Evolutionary conservation across 306 rosid genomes (phyloP).

Genomic region (Arachis hypogaea): DNA sequence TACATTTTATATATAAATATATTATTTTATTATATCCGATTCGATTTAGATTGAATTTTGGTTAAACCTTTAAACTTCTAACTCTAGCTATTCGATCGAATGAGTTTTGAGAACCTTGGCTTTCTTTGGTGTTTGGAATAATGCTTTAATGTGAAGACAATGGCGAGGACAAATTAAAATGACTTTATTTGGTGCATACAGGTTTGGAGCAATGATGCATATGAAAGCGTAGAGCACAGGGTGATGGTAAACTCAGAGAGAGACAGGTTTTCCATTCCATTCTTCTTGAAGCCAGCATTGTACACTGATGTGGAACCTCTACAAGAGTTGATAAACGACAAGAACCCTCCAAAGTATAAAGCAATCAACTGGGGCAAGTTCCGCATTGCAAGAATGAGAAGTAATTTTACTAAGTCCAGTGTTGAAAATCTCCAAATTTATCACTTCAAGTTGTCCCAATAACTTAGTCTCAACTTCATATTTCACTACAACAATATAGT

Average conservation of each 20-base stretch:
- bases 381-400: conserved; percentile 41
- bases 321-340: conserved; percentile 53
- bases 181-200: conserved; percentile 24
- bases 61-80: too few relatives aligned
- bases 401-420: conserved; percentile 39
- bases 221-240: conserved; percentile 82
- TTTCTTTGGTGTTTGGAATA: too few relatives aligned
- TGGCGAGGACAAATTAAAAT: too few relatives aligned
- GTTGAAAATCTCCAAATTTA: conserved; percentile 44
- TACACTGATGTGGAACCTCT: conserved; percentile 63
- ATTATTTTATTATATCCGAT: too few relatives aligned
- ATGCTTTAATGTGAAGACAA: too few relatives aligned
- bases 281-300: conserved; percentile 70
- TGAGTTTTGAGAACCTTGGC: too few relatives aligned
- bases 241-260: conserved; percentile 68
- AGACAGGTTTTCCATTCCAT: conserved; percentile 76
- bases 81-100: too few relatives aligned
- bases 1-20: too few relatives aligned
- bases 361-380: conserved; percentile 46
- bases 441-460: conserved; percentile 40
- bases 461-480: not conserved
- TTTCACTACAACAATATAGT: not conserved
- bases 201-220: conserved; percentile 90
- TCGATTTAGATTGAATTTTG: too few relatives aligned
- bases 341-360: conserved; percentile 64